These are phyloP conservation scores for Pleurotus giganteus DNA, from an alignment of 768 basidiomycete genomes.

Conservation along the genomic window DNA sequence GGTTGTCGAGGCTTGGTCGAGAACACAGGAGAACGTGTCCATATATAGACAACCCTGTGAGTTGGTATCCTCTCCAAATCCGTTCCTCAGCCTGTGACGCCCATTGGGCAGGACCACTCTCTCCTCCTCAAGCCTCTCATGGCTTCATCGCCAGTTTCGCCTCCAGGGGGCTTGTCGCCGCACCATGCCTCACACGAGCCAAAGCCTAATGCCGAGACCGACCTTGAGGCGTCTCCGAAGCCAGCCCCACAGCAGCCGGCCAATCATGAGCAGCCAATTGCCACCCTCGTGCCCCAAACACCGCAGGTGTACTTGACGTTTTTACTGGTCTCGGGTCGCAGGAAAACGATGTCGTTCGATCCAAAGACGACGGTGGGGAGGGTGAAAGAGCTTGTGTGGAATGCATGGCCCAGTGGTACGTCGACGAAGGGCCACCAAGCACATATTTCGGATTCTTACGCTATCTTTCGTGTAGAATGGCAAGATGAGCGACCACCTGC, in stretches of 20 bases:
- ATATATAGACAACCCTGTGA: conserved; percentile 9
- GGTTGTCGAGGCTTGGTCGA: conserved; percentile 4
- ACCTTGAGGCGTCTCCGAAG: conserved; percentile 8
- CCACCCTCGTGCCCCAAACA: conserved; percentile 44
- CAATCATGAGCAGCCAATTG: conserved; percentile 14
- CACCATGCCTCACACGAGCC: conserved; percentile 4
- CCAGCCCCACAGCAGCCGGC: conserved; percentile 14
- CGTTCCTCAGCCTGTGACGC: not conserved
- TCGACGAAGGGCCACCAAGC: conserved; percentile 4
- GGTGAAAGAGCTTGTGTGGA: conserved; percentile 84
- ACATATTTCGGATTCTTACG: not conserved
- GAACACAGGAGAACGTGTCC: conserved; percentile 5
- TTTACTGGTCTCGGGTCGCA: conserved; percentile 64
- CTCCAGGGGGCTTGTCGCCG: not conserved
- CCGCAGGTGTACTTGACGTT: conserved; percentile 70
- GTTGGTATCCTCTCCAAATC: not conserved
- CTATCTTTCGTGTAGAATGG: conserved; percentile 50
- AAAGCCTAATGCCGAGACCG: conserved; percentile 12
- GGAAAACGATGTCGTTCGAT: conserved; percentile 72
- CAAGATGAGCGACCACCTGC: conserved; percentile 76
- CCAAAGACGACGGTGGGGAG: conserved; percentile 72
- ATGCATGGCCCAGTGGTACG: conserved; percentile 74
- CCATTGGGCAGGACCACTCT: not conserved
- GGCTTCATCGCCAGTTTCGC: not conserved
- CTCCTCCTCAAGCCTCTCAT: not conserved